Base-by-base conservation (phyloP, 306 rosid species). In the Psophocarpus tetragonolobus region DNA sequence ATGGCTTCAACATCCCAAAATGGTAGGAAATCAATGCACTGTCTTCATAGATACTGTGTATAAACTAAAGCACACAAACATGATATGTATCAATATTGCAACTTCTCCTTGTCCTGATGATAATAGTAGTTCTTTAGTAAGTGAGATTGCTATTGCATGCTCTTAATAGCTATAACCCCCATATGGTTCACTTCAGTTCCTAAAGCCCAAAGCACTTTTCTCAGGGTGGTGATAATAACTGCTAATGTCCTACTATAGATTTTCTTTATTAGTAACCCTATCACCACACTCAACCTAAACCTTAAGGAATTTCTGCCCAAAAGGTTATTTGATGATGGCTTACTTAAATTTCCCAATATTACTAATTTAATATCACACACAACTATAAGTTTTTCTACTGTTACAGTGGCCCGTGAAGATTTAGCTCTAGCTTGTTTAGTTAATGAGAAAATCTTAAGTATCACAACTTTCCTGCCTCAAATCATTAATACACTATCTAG, bases 271-370 rank as follows among this genome's bases (percentile, higher is more conserved):
- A 38, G 24, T n/a, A 47, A 45, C 39, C 54, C 54, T 57, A 48
- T 30, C 42, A 54, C 48, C 44, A n/a, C 21, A 27, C 48, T 20
- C 58, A 74, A 41, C 8, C 11, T 67, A 36, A 51, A 76, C 20
- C 73, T 14, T 41, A 51, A 44, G 60, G 27, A 74, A 44, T 11
- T 75, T 41, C 60, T 11, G 5, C 78, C 61, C 68, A 39, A 23
- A 73, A 24, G 73, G 26, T 30, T 53, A 53, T 15, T 50, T 50
- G 57, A 50, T 24, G 24, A 72, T 15, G 24, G 56, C n/a, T 15
- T 1, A 9, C 54, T 51, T 7, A 39, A 20, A 15, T 9, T 27
- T 27, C 42, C 17, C 17, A 39, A 73, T 41, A 39, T 41, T 39
- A 29, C 18, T 24, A 39, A 54, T 38, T 39, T 57, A 15, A 24